phyloP scores from a whole-genome alignment of 768 basidiomycete genomes.

The Pleurotus salmoneostramineus region DNA sequence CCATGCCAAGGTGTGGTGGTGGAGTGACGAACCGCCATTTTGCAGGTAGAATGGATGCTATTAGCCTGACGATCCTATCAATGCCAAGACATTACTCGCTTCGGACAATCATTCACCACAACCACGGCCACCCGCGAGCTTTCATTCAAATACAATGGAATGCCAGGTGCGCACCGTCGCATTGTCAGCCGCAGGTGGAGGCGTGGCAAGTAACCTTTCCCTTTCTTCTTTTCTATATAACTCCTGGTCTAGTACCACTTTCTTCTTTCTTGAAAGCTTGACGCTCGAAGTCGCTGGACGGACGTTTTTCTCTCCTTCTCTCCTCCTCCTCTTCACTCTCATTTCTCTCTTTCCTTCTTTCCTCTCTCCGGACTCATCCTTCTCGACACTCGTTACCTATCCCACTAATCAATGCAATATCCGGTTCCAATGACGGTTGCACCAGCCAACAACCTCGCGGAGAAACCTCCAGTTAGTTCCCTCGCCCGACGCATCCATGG shows the following conservation, averaged over 20 bases:
- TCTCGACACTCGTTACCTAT: conserved; percentile 2
- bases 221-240: conserved; percentile 1
- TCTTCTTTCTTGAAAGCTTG: neutral
- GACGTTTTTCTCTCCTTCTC: neutral
- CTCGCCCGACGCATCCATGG: conserved; percentile 45
- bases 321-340: neutral
- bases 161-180: neutral
- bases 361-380: neutral
- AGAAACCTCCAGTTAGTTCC: conserved; percentile 21
- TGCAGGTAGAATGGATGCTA: neutral
- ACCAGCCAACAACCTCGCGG: neutral
- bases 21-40: neutral
- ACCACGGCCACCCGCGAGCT: neutral
- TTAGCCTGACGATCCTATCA: neutral
- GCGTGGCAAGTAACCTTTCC: neutral
- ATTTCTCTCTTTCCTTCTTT: neutral
- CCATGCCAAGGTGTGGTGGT: conserved; percentile 7
- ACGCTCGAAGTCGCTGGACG: neutral
- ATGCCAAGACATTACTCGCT: conserved; percentile 1
- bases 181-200: neutral
- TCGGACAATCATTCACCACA: neutral
- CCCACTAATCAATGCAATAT: conserved; percentile 1
- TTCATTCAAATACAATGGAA: conserved; percentile 8
- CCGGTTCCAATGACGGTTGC: neutral
- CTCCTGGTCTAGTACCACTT: neutral